phyloP scores from a whole-genome alignment of 495 filamentous ascomycete species.

The Melanomma pulvis-pyrius region DNA sequence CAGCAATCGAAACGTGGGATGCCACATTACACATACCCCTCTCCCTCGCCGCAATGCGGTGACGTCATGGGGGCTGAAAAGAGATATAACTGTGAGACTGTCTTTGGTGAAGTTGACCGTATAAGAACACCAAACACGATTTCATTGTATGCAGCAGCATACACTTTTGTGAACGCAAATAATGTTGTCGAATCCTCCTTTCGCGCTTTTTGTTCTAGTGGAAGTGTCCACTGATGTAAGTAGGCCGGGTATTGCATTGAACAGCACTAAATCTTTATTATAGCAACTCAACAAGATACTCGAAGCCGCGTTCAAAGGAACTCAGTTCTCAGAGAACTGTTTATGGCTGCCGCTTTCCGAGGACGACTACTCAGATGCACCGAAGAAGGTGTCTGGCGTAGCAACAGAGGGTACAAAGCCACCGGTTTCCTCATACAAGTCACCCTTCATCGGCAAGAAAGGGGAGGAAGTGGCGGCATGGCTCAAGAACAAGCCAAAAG shows the following conservation, averaged over 20 bases:
- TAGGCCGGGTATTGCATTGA: neutral
- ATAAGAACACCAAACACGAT: too few species aligned
- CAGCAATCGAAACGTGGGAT: too few species aligned
- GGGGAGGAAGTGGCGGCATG: neutral
- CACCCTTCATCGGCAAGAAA: neutral
- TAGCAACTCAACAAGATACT: constrained; percentile 8
- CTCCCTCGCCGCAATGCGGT: too few species aligned
- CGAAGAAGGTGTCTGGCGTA: neutral
- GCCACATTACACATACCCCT: too few species aligned
- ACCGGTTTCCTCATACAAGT: constrained; percentile 6
- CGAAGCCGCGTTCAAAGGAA: neutral
- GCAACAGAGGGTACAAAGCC: neutral
- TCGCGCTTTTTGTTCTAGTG: neutral
- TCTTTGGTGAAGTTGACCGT: too few species aligned
- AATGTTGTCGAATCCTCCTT: neutral
- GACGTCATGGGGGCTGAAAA: too few species aligned
- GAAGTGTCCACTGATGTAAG: constrained; percentile 6
- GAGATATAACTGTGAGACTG: too few species aligned
- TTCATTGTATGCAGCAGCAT: too few species aligned
- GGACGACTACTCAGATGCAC: constrained; percentile 8
- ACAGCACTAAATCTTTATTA: neutral
- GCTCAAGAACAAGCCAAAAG: neutral
- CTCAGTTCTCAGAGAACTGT: neutral
- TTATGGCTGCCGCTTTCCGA: neutral
- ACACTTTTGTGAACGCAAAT: too few species aligned